Base-by-base conservation (phyloP, 352 stramenopile genomes). In the Phytophthora macrochlamydospora region DNA sequence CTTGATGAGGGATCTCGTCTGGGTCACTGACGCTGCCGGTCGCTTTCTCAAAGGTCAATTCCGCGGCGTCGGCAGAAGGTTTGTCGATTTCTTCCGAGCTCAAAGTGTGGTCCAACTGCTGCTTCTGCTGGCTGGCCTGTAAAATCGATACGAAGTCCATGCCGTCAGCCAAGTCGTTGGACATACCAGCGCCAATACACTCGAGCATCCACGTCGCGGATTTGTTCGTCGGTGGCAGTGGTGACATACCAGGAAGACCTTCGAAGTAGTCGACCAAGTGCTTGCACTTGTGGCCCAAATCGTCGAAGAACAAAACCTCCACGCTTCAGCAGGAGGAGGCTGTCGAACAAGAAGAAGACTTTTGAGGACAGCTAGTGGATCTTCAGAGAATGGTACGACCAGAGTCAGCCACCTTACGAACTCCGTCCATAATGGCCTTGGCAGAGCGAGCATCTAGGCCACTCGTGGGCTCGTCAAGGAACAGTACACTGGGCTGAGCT, bases 341-440 rank as follows among this genome's bases (percentile, higher is more conserved):
- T 49, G 43, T 49, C 43, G 43, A 49, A 49, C 4, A 49, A 12
- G 12, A 9, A n/a, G 43, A 49, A 87, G 44, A n/a, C 83, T 64
- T 29, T 78, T 72, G 48, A 77, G 78, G 61, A 78, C 85, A 89
- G 90, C 71, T 97, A 89, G 62, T 97, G 90, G 67, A 97, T 97
- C 12, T 86, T 43, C 90, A 94, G 0, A 96, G 58, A 14, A 97
- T 76, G n/a, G 77, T 89, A 5, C 72, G 51, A 12, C 86, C 84
- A n/a, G 71, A 69, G 35, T 45, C 44, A 0, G 87, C 83, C 38
- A 94, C 75, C 35, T 89, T 85, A 40, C 87, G 83, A 12, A 95
- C 67, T 0, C 90, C 73, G 14, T 85, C 66, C 46, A 94, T 85
- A 8, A 95, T 51, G 49, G 85, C 69, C 32, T 91, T 77, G 6